These are phyloP conservation scores for Geotrichum citri-aurantii DNA, from an alignment of 1,139 yeast genomes.

Conservation along the genomic window DNA sequence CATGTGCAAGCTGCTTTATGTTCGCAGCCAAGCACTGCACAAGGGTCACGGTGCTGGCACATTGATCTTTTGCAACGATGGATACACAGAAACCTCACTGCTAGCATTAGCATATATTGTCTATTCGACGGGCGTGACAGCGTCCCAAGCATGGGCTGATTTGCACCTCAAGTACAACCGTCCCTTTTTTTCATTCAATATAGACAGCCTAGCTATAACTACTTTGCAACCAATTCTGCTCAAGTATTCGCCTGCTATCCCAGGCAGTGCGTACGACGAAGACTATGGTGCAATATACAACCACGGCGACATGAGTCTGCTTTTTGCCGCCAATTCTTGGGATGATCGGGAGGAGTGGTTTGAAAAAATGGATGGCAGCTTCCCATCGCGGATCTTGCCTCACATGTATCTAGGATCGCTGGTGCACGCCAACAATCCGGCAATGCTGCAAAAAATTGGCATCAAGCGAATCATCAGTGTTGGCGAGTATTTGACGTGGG, in stretches of 20 bases:
- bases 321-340: slow-evolving; percentile 2
- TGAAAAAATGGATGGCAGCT: slow-evolving; percentile 44
- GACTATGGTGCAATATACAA: slow-evolving; percentile 19
- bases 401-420: slow-evolving; percentile 84
- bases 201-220: slow-evolving; percentile 61
- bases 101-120: slow-evolving; percentile 65
- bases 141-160: slow-evolving; percentile 48
- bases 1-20: slow-evolving; percentile 34
- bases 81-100: slow-evolving; percentile 85
- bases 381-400: slow-evolving; percentile 72
- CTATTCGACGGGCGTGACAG: slow-evolving; percentile 51
- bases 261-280: slow-evolving; percentile 16
- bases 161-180: slow-evolving; percentile 61
- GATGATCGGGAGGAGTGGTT: slow-evolving; percentile 31
- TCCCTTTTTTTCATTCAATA: slow-evolving; percentile 76
- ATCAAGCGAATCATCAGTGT: slow-evolving; percentile 77
- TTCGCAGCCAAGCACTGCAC: slow-evolving; percentile 26
- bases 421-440: slow-evolving; percentile 70
- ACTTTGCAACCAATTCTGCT: slow-evolving; percentile 59
- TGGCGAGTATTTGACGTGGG: slow-evolving; percentile 74
- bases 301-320: not conserved
- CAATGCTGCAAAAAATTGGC: slow-evolving; percentile 57
- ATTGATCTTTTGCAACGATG: slow-evolving; percentile 77
- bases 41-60: slow-evolving; percentile 29
- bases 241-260: slow-evolving; percentile 46